These are phyloP conservation scores for Amylocystis lapponica DNA, from an alignment of 768 basidiomycete species.

Conservation along the genomic window DNA sequence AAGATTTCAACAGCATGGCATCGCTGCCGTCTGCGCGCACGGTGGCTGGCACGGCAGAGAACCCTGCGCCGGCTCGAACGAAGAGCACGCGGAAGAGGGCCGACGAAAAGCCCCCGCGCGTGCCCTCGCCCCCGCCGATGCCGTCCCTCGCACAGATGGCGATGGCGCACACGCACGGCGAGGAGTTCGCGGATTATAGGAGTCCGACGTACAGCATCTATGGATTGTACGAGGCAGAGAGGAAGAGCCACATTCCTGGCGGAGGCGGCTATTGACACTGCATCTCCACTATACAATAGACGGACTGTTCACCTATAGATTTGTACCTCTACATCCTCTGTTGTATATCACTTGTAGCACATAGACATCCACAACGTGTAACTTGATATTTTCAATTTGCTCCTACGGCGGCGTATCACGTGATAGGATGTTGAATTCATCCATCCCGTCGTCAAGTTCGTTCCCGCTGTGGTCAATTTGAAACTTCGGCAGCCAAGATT, in stretches of 20 bases:
- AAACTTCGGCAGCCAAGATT: no score
- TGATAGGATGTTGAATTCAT: no score
- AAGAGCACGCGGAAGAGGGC: slow-evolving; percentile 25
- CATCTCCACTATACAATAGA: slow-evolving; percentile 1
- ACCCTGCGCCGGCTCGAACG: slow-evolving; percentile 16
- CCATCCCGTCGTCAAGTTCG: no score
- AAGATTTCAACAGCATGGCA: slow-evolving; percentile 38
- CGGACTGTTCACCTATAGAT: slow-evolving; percentile 3
- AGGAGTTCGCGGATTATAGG: slow-evolving; percentile 59
- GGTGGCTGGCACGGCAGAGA: slow-evolving; percentile 23
- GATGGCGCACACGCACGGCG: slow-evolving; percentile 54
- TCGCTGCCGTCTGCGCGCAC: slow-evolving; percentile 30
- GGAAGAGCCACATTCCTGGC: slow-evolving; percentile 40
- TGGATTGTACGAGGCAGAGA: slow-evolving; percentile 60
- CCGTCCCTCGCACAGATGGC: slow-evolving; percentile 78
- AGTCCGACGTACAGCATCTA: slow-evolving; percentile 85
- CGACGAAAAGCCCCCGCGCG: slow-evolving; percentile 64
- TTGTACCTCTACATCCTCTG: slow-evolving; percentile 1
- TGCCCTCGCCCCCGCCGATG: slow-evolving; percentile 72
- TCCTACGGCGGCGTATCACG: no score
- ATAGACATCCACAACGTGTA: no score
- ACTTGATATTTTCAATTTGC: no score
- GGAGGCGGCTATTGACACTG: slow-evolving; percentile 19
- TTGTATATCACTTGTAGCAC: no score
- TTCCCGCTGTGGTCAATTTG: no score